Percentiles rank a stretch among this genome's conserved stretches.
phyloP scores from a whole-genome alignment of 2,329 filamentous ascomycete species.

The Fusarium mexicanum region DNA sequence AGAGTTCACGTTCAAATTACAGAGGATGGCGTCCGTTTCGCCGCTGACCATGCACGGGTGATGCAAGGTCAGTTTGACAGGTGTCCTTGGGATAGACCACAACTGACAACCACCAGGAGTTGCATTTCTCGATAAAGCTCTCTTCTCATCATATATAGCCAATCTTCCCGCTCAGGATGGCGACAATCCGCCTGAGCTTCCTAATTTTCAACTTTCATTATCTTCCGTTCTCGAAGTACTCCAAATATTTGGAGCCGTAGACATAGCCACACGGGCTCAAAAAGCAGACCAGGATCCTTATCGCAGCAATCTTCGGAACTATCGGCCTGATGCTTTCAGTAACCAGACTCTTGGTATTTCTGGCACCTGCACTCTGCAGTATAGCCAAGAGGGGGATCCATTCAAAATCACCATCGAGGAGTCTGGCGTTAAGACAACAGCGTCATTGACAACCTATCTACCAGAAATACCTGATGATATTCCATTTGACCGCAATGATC shows the following conservation, averaged over 20 bases:
- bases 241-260: conserved; percentile 92
- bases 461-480: conserved; percentile 81
- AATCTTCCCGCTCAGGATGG: conserved; percentile 57
- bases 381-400: conserved; percentile 77
- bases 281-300: conserved; percentile 69
- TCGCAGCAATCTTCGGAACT: conserved; percentile 69
- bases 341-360: conserved; percentile 84
- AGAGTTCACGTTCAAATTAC: conserved; percentile 77
- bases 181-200: conserved; percentile 57
- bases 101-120: conserved; percentile 44
- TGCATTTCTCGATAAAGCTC: conserved; percentile 85
- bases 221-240: conserved; percentile 90
- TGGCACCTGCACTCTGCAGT: conserved; percentile 86
- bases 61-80: conserved; percentile 77
- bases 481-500: conserved; percentile 81
- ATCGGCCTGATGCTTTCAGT: conserved; percentile 79
- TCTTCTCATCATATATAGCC: conserved; percentile 88
- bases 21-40: conserved; percentile 85
- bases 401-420: conserved; percentile 90
- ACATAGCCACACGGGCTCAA: conserved; percentile 66
- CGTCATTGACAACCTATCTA: conserved; percentile 89
- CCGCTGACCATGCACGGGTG: conserved; percentile 85
- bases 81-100: not conserved
- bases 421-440: conserved; percentile 85
- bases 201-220: conserved; percentile 87